These are phyloP conservation scores for Floccularia luteovirens DNA, from an alignment of 768 basidiomycete species.

Conservation along the genomic window DNA sequence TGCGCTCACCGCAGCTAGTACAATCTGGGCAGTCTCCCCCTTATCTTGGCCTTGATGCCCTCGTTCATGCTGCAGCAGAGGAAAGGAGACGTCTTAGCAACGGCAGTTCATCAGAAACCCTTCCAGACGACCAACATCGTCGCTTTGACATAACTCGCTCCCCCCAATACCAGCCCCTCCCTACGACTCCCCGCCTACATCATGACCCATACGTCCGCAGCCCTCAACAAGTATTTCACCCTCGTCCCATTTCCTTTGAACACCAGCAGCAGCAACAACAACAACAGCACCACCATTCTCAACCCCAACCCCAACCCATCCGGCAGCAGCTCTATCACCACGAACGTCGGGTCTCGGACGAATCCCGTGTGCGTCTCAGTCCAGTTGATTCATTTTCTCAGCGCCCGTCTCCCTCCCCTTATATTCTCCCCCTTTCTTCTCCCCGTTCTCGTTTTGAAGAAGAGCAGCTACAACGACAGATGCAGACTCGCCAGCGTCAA, in stretches of 20 bases:
- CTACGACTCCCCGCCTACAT: too few species aligned
- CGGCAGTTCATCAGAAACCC: too few species aligned
- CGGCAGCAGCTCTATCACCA: conserved; percentile 12
- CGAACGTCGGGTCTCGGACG: neutral
- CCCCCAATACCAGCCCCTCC: conserved; percentile 4
- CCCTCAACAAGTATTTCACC: too few species aligned
- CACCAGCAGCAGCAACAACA: conserved; percentile 8
- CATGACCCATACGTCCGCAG: too few species aligned
- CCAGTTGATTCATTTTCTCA: conserved; percentile 7
- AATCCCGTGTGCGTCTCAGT: neutral
- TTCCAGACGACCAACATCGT: conserved; percentile 8
- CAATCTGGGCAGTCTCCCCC: too few species aligned
- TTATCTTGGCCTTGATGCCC: neutral
- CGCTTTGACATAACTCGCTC: conserved; percentile 3
- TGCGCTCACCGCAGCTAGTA: neutral
- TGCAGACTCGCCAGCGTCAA: too few species aligned
- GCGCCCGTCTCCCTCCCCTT: conserved; percentile 8
- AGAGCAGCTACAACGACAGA: too few species aligned
- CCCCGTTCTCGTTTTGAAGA: too few species aligned
- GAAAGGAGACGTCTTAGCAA: neutral
- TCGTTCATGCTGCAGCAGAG: neutral
- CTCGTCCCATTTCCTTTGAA: too few species aligned
- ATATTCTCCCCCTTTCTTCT: neutral
- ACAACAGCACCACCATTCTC: conserved; percentile 10
- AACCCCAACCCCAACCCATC: conserved; percentile 9